Base-by-base conservation (phyloP, 1,284 basidiomycete genomes). In the Psilocybe mexicana region DNA sequence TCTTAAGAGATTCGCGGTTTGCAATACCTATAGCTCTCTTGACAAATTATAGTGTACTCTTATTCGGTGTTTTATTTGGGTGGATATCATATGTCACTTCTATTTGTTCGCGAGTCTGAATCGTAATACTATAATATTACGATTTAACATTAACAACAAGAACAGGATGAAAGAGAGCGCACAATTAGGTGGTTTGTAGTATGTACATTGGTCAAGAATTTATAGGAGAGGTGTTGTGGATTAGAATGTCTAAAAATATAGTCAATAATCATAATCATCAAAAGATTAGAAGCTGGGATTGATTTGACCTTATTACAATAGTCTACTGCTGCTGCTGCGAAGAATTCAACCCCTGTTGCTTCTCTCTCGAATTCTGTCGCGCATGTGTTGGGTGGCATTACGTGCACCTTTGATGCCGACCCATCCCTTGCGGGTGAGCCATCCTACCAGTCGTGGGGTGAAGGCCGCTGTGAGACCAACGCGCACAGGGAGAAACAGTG, bases 381-480 rank as follows among this genome's bases (percentile, higher is more conserved):
- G 78, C 77, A 90, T 80, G 64, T 90, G 83, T 42, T 73, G 70
- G 43, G 84, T 85, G 5, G 87, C 90, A 42, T 86, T 79, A 63
- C 74, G 79, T n/a, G 88, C 80, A 6, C 89, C 90, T 23, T 78
- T 81, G 40, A 82, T 76, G 11, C 89, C 87, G 2, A 81, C 83
- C 92, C 92, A 96, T 0, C 93, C 93, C 61, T 87, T 75, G 24
- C 72, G 74, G 30, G 83, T 78, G 57, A 96, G 74, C 89, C 90
- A 95, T 28, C 80, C 79, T 2, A 97, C 95, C 25, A 97, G 74
- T 65, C 81, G 83, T 0, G 96, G 96, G 1, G 95, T 97, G 58
- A 94, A 76, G 0, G 87, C 89, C 1, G 93, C 94, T 0, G 96
- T 98, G 61, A 96, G 73, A 0, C 93, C 96, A 0, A 98, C 85